Evolutionary conservation across 2,329 filamentous ascomycete genomes (phyloP).

Genomic region (Tolypocladium cylindrosporum): DNA sequence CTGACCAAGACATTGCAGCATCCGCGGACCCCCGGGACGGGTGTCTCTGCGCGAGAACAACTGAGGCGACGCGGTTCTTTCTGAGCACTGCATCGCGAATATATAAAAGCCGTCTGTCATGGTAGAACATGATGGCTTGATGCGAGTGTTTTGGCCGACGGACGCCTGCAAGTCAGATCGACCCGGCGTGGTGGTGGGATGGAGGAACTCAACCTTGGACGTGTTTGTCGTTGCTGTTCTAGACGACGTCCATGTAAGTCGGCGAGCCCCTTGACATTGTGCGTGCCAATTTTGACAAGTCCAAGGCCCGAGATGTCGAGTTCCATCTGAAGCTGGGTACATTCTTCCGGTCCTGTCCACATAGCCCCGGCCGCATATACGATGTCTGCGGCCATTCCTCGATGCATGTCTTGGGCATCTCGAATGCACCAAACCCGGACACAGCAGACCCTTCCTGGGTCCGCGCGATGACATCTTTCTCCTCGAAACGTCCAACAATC

Average conservation of each 20-base stretch:
- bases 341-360: constrained; percentile 71
- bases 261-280: neutral
- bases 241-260: constrained; percentile 76
- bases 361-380: constrained; percentile 72
- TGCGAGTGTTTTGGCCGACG: constrained; percentile 98
- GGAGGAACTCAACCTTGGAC: constrained; percentile 86
- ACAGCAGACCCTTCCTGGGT: constrained; percentile 59
- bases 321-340: constrained; percentile 76
- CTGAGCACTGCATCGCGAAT: constrained; percentile 34
- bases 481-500: constrained; percentile 55
- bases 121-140: constrained; percentile 73
- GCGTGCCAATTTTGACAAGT: neutral
- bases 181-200: constrained; percentile 85
- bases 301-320: constrained; percentile 70
- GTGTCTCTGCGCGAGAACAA: constrained; percentile 92
- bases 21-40: constrained; percentile 65
- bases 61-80: constrained; percentile 90
- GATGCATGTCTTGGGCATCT: constrained; percentile 77
- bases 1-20: constrained; percentile 44
- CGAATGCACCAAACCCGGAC: constrained; percentile 51
- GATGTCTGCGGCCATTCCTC: constrained; percentile 73
- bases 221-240: constrained; percentile 83
- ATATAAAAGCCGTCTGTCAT: constrained; percentile 37
- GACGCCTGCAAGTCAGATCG: constrained; percentile 64
- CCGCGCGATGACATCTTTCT: constrained; percentile 45